Conservation (phyloP, 2,329 filamentous ascomycete genomes). For the Cryphonectria naterciae region DNA sequence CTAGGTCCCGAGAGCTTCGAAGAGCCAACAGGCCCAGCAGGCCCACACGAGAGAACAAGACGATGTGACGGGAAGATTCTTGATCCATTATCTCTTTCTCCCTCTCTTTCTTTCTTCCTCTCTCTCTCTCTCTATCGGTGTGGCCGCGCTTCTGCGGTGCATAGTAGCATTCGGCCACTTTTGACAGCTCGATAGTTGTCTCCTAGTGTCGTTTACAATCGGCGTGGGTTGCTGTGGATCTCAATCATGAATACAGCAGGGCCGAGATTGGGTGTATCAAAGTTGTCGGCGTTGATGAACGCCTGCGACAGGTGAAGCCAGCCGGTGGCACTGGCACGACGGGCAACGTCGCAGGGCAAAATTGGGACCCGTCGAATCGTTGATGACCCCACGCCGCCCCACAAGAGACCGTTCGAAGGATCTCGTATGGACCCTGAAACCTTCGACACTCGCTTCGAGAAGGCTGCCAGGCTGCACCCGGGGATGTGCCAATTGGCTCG, state of each 20-base stretch:
- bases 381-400: slow-evolving; percentile 17
- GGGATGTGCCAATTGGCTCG: slow-evolving; percentile 30
- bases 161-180: slow-evolving; percentile 18
- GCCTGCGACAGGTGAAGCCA: slow-evolving; percentile 26
- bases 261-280: slow-evolving; percentile 29
- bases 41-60: not conserved
- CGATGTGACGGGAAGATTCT: not conserved
- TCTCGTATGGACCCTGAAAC: slow-evolving; percentile 28
- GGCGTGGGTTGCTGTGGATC: slow-evolving; percentile 23
- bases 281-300: slow-evolving; percentile 21
- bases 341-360: slow-evolving; percentile 25
- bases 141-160: slow-evolving; percentile 20
- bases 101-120: not conserved
- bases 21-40: not conserved
- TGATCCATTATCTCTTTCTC: not conserved
- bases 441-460: slow-evolving; percentile 28
- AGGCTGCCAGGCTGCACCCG: slow-evolving; percentile 27
- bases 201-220: slow-evolving; percentile 11
- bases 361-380: slow-evolving; percentile 24
- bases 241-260: slow-evolving; percentile 5
- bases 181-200: slow-evolving; percentile 1
- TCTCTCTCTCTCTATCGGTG: slow-evolving; percentile 16
- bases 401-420: slow-evolving; percentile 24
- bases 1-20: not conserved
- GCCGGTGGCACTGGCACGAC: slow-evolving; percentile 23